Evolutionary conservation across 176 grass and related monocot species (phyloP), one percentile per base, ranked within the genome.

Genomic region (Aegilops sharonensis): DNA sequence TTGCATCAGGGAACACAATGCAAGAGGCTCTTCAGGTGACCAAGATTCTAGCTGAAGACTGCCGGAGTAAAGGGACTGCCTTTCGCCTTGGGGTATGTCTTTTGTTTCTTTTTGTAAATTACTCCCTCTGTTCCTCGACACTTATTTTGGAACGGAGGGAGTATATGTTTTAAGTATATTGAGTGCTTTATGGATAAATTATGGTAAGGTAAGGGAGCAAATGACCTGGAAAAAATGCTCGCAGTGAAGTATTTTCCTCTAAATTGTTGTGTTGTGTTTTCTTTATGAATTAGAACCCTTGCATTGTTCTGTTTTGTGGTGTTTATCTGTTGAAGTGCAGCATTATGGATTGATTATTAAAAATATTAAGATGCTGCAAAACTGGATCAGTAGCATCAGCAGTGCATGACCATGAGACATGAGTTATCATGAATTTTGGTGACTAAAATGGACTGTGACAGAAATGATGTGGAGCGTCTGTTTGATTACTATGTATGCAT

Each of bases 1-100:
- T 98, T 89, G 95, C 95, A 78, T 98, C 90, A 9, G 93, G 91
- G 48, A 89, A 95, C 15, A 91, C 90, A 83, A 98, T 95, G 96
- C 86, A 94, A 90, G 93, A 98, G 67, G 92, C 93, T 54, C 79
- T 95, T 50, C 74, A 86, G 72, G 88, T 90, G 84, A 95, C 93
- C 74, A 98, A 98, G 84, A 70, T 83, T 74, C 86, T 98, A 83
- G 90, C 96, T 82, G 90, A 95, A 8, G 87, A 98, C 79, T 98
- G 93, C 64, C 91, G 93, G 79, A 92, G 73, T 34, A 98, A 95
- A 11, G 96, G 96, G 73, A 95, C 96, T 24, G 91, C 88, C 13
- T 98, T 98, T 92, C 93, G 96, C 50, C 96, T 98, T 72, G 96
- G 90, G 50, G 96, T 98, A 95, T 69, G 82, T 75, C 61, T 48